Conservation (phyloP, 371 early-diverging fungal genomes). For the Mucor racemosus region DNA sequence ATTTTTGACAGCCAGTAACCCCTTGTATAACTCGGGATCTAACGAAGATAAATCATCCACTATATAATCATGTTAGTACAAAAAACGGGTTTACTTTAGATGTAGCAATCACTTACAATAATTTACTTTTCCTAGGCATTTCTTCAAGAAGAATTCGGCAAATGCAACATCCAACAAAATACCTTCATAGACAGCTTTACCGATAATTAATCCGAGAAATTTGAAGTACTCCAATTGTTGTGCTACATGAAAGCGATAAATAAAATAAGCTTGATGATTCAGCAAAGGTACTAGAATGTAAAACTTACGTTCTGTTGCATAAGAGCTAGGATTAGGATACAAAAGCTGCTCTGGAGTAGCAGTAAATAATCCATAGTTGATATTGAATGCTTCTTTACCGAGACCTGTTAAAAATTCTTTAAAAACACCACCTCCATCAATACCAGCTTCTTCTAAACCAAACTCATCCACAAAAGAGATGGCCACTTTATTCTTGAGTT, state of each 20-base stretch:
- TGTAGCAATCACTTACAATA: constrained; percentile 54
- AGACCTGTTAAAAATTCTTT: constrained; percentile 83
- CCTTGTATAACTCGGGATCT: constrained; percentile 87
- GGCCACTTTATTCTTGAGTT: constrained; percentile 75
- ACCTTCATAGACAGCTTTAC: constrained; percentile 94
- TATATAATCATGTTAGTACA: constrained; percentile 6
- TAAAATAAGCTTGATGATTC: not conserved
- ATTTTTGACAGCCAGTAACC: constrained; percentile 81
- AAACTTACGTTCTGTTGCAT: constrained; percentile 56
- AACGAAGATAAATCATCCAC: constrained; percentile 91
- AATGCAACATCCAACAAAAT: constrained; percentile 91
- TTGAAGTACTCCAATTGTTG: constrained; percentile 73
- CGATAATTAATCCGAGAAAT: constrained; percentile 91
- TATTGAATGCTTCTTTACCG: constrained; percentile 83
- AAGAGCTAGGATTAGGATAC: constrained; percentile 78
- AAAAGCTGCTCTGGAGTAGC: constrained; percentile 76
- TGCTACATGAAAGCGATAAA: constrained; percentile 27
- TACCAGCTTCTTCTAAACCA: constrained; percentile 89
- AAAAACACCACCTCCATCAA: constrained; percentile 91
- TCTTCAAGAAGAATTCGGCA: constrained; percentile 90
- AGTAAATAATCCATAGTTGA: constrained; percentile 78
- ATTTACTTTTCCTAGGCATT: constrained; percentile 79
- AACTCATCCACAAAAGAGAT: constrained; percentile 88
- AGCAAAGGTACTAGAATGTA: not conserved
- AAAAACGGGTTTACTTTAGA: not conserved